Base-by-base conservation (phyloP, 2,329 filamentous ascomycete genomes). In the Cladosporium sp. region DNA sequence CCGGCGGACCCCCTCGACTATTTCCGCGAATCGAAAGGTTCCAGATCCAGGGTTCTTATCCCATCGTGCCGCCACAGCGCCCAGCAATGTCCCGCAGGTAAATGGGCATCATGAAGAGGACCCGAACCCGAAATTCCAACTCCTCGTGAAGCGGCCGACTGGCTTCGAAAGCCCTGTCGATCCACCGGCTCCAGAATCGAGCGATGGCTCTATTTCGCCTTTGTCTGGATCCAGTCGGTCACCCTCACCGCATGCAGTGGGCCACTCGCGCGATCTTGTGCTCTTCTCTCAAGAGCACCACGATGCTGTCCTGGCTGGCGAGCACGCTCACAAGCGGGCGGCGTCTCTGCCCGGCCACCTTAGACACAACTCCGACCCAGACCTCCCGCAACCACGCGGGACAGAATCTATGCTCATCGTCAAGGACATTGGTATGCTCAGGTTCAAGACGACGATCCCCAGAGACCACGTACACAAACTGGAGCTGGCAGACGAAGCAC, bases 381-480 rank as follows among this genome's bases (percentile, higher is more conserved):
- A 52, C 34, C 35, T 52, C 19, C 19, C 22, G 13, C 22, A 19
- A 8, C 19, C 50, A 13, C 32, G 41, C 9, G n/a, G 33, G n/a
- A 37, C 44, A 18, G 44, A 49, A 13, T 31, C 51, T 13, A 53
- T 53, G 38, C 43, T 48, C 7, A 43, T 44, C 5, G 54, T 63
- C 52, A 58, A 61, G 43, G 43, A 58, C 19, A 44, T 63, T 16
- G 55, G 60, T 4, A 34, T 49, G n/a, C 44, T 53, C 8, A 31
- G 51, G 4, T 53, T 53, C 45, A 18, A 18, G 10, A 16, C 41
- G 0, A 52, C 59, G 38, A 57, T 67, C 1, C 59, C 60, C 5
- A 46, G 50, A 18, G 53, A 60, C n/a, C 54, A 66, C 28, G 65
- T 67, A 3, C 63, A 66, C 49, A 52, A 53, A 8, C 56, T 66